Evolutionary conservation across 2,329 filamentous ascomycete genomes (phyloP).

Genomic region (Aspergillus carbonarius): DNA sequence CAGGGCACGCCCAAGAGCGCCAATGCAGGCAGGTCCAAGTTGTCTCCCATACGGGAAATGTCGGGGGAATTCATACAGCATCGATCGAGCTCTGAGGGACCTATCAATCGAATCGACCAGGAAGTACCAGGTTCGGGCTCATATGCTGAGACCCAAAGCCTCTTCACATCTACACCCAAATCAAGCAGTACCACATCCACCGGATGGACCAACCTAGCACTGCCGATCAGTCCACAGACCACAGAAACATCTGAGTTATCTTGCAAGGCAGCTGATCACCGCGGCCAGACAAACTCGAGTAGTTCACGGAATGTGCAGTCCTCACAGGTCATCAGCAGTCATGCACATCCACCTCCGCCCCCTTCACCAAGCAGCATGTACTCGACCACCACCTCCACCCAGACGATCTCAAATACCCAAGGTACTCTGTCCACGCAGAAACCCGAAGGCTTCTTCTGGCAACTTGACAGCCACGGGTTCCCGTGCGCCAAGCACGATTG

Average conservation of each 20-base stretch:
- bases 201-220: slow-evolving; percentile 2
- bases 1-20: no score
- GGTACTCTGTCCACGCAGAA: slow-evolving; percentile 10
- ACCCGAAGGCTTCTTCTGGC: slow-evolving; percentile 25
- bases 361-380: not conserved
- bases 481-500: slow-evolving; percentile 31
- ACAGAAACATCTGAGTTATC: slow-evolving; percentile 8
- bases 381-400: not conserved
- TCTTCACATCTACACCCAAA: slow-evolving; percentile 7
- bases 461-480: slow-evolving; percentile 55
- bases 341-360: not conserved
- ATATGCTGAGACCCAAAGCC: not conserved
- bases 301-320: not conserved
- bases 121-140: not conserved
- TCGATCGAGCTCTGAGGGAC: not conserved
- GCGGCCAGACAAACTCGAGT: not conserved
- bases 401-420: not conserved
- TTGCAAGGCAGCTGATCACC: not conserved
- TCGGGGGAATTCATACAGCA: not conserved
- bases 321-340: not conserved
- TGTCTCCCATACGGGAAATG: not conserved
- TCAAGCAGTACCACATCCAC: slow-evolving; percentile 12
- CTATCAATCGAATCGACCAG: not conserved
- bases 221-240: slow-evolving; percentile 10
- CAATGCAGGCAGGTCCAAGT: no score